Evolutionary conservation across 306 rosid species (phyloP).

Genomic region (Vicia sativa): DNA sequence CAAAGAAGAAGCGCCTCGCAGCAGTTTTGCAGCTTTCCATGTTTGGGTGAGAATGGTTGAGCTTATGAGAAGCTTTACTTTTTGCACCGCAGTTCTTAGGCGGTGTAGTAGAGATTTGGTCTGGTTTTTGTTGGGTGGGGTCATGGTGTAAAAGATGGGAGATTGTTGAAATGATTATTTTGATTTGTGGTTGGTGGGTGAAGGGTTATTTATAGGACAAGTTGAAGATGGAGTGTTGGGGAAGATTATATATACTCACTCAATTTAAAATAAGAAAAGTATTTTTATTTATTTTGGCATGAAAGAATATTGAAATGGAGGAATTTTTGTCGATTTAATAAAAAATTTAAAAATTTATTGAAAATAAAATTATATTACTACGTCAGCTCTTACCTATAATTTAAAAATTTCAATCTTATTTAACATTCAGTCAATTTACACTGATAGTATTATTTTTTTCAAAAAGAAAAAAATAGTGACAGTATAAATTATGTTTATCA

Average conservation of each 20-base stretch:
- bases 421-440: too few relatives aligned
- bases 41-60: conserved; percentile 48
- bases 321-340: neutral
- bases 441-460: too few relatives aligned
- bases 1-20: conserved; percentile 42
- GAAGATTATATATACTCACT: too few relatives aligned
- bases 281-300: neutral
- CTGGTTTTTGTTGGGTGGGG: neutral
- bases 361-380: too few relatives aligned
- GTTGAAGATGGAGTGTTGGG: neutral
- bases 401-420: too few relatives aligned
- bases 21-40: conserved; percentile 56
- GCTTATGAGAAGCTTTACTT: conserved; percentile 54
- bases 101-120: conserved; percentile 47
- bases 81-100: conserved; percentile 61
- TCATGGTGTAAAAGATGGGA: conserved; percentile 31
- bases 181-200: neutral
- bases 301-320: neutral
- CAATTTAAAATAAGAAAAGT: too few relatives aligned
- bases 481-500: too few relatives aligned
- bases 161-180: neutral
- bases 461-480: too few relatives aligned
- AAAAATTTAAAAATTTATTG: too few relatives aligned
- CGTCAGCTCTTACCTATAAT: too few relatives aligned
- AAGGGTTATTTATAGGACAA: conserved; percentile 3